Conservation (phyloP, 495 filamentous ascomycete genomes). For the Choiromyces venosus region DNA sequence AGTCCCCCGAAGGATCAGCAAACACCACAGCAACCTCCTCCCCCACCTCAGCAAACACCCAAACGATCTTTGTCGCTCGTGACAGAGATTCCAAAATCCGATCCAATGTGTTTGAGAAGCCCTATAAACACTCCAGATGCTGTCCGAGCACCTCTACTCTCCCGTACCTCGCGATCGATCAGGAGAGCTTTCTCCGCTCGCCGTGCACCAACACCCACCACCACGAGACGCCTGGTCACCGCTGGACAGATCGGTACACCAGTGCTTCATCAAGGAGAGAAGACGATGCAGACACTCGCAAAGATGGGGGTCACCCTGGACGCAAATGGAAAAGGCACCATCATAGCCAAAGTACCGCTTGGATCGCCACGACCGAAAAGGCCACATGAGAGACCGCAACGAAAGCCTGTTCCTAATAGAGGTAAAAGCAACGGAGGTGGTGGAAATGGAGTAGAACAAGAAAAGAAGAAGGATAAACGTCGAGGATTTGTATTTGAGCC, state of each 20-base stretch:
- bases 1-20: neutral
- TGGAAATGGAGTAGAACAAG: neutral
- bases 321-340: neutral
- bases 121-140: slow-evolving; percentile 1
- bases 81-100: neutral
- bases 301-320: slow-evolving; percentile 19
- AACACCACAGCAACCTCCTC: neutral
- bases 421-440: neutral
- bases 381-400: neutral
- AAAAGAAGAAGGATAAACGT: slow-evolving; percentile 16
- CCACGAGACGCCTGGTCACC: slow-evolving; percentile 3
- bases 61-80: slow-evolving; percentile 1
- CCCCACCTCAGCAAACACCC: neutral
- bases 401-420: slow-evolving; percentile 8
- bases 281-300: slow-evolving; percentile 13
- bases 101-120: neutral
- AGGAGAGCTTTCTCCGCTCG: slow-evolving; percentile 14
- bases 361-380: neutral
- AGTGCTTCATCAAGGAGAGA: slow-evolving; percentile 13
- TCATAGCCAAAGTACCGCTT: neutral
- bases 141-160: slow-evolving; percentile 8
- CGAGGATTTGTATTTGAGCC: slow-evolving; percentile 17
- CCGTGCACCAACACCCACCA: slow-evolving; percentile 1
- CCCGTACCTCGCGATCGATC: slow-evolving; percentile 15
- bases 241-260: slow-evolving; percentile 9